These are phyloP conservation scores for Russula olivacea DNA, from an alignment of 768 basidiomycete genomes.

Conservation along the genomic window DNA sequence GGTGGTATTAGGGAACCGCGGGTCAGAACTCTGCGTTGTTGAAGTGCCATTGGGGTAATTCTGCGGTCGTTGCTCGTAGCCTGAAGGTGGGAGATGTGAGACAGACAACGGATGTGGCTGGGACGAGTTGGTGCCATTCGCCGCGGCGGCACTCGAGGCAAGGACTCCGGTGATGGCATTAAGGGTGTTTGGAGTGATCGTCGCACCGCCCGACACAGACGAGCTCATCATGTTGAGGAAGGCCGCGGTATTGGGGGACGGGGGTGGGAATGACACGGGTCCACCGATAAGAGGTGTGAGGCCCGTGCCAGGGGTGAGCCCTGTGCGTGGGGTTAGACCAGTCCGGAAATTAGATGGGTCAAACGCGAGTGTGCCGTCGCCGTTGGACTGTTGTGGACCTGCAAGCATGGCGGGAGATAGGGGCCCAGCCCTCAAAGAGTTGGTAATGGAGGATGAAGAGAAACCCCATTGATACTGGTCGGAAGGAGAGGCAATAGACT, in stretches of 20 bases:
- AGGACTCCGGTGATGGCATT: conserved; percentile 78
- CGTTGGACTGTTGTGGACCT: conserved; percentile 58
- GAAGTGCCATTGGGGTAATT: conserved; percentile 23
- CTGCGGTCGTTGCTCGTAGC: conserved; percentile 21
- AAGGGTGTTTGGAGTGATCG: conserved; percentile 63
- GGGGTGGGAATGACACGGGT: conserved; percentile 71
- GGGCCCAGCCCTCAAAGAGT: conserved; percentile 87
- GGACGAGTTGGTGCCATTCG: conserved; percentile 54
- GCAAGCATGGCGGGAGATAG: conserved; percentile 95
- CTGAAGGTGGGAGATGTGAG: conserved; percentile 29
- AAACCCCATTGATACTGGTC: conserved; percentile 58
- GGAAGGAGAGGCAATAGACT: conserved; percentile 67
- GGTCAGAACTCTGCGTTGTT: conserved; percentile 11
- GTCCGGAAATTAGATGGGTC: conserved; percentile 74
- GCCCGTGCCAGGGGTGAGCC: conserved; percentile 80
- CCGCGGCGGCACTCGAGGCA: conserved; percentile 48
- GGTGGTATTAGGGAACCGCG: conserved; percentile 36
- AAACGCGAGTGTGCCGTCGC: conserved; percentile 43
- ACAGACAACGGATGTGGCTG: conserved; percentile 35
- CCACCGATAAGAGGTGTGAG: conserved; percentile 77
- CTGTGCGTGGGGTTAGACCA: conserved; percentile 81
- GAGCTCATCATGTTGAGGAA: conserved; percentile 85
- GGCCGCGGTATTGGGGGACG: conserved; percentile 84
- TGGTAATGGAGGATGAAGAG: conserved; percentile 48
- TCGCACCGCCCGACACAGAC: conserved; percentile 36